Evolutionary conservation across 768 basidiomycete genomes (phyloP).

Genomic region (Leccinum ochraceum): DNA sequence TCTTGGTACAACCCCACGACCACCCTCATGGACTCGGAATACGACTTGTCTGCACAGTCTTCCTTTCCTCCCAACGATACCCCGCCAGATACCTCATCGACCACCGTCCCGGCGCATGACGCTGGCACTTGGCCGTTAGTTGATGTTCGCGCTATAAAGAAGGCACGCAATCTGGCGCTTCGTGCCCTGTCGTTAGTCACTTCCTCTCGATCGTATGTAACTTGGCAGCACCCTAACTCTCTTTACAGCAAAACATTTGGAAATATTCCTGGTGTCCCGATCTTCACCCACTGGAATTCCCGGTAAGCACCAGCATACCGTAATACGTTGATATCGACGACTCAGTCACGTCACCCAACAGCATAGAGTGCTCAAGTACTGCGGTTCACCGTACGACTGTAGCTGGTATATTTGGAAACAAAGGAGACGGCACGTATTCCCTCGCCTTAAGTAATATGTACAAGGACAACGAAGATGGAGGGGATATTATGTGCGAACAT

Average conservation of each 20-base stretch:
- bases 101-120: background rate
- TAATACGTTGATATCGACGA: background rate
- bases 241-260: slow-evolving; percentile 24
- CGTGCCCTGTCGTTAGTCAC: background rate
- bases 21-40: background rate
- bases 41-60: background rate
- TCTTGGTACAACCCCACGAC: background rate
- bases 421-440: slow-evolving; percentile 14
- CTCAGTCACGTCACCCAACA: background rate
- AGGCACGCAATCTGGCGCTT: background rate
- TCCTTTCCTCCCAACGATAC: background rate
- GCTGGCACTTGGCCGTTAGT: background rate
- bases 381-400: slow-evolving; percentile 19
- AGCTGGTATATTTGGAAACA: slow-evolving; percentile 25
- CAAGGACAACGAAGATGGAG: slow-evolving; percentile 26
- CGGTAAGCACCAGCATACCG: slow-evolving; percentile 17
- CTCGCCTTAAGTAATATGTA: slow-evolving; percentile 24
- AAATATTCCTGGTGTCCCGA: slow-evolving; percentile 22
- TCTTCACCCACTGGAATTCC: slow-evolving; percentile 21
- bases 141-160: background rate
- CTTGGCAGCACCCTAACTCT: background rate
- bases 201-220: background rate
- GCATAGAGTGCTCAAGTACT: slow-evolving; percentile 9
- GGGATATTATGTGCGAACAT: slow-evolving; percentile 26
- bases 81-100: background rate